A percentile compares a stretch with the other conserved stretches of the same genome.
phyloP scores from a whole-genome alignment of 805 yeast species.

The Candida montana region DNA sequence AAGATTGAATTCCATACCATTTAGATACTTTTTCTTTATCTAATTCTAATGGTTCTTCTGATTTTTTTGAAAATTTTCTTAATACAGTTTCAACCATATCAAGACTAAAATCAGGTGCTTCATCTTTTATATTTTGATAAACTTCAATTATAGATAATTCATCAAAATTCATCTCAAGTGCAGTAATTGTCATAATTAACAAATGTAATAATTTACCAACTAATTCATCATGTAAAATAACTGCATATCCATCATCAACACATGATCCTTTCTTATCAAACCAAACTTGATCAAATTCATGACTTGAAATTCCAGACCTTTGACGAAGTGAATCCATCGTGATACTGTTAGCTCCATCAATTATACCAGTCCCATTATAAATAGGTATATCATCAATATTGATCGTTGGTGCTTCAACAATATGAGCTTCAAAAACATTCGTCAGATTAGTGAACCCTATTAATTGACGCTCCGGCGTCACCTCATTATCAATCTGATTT shows the following conservation, averaged over 20 bases:
- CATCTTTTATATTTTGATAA: slow-evolving; percentile 25
- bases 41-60: slow-evolving; percentile 29
- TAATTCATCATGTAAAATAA: slow-evolving; percentile 31
- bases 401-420: slow-evolving; percentile 26
- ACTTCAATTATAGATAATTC: slow-evolving; percentile 28
- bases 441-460: slow-evolving; percentile 31
- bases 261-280: slow-evolving; percentile 48
- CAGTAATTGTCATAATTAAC: slow-evolving; percentile 33
- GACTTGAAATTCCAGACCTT: slow-evolving; percentile 48
- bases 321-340: slow-evolving; percentile 30
- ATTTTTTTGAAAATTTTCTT: slow-evolving; percentile 36
- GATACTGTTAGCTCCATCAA: slow-evolving; percentile 1
- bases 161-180: slow-evolving; percentile 28
- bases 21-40: slow-evolving; percentile 39
- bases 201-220: slow-evolving; percentile 31
- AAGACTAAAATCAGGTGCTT: slow-evolving; percentile 30
- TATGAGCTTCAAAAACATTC: slow-evolving; percentile 34
- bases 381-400: slow-evolving; percentile 30
- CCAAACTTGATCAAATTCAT: slow-evolving; percentile 53
- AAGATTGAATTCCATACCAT: slow-evolving; percentile 61
- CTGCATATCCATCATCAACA: slow-evolving; percentile 39
- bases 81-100: slow-evolving; percentile 47
- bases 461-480: too few species aligned
- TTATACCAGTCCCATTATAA: slow-evolving; percentile 29
- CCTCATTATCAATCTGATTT: too few species aligned